Base-by-base conservation (phyloP, 257 asterid genomes). In the Handroanthus guayacan region DNA sequence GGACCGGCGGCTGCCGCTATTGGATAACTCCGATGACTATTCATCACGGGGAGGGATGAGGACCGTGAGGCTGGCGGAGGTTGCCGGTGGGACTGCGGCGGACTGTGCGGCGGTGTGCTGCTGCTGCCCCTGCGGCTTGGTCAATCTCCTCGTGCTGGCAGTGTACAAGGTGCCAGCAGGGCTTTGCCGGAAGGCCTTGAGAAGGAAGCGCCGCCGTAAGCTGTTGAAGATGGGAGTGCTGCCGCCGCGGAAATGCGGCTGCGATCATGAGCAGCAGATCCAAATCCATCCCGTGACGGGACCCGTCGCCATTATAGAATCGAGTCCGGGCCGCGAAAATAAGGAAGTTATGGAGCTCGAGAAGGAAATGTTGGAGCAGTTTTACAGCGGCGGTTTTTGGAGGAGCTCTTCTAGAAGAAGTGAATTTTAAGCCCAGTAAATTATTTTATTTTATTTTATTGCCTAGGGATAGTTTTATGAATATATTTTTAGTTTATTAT, bases 31-130 rank as follows among this genome's bases (percentile, higher is more conserved):
- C 25, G n/a, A 14, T 18, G 86, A 85, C 31, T 37, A 4, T 45
- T 68, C 89, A 16, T 60, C 85, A 44, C 80, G 85, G 43, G 77
- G 84, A 0, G 75, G 82, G 9, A 51, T 58, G 71, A 56, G 78
- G 64, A 58, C 76, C 78, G 77, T 67, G 17, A 67, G 91, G 65
- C 64, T 89, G 52, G 92, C 87, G 45, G 98, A 93, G 85, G 88
- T 91, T 3, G 94, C 86, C 5, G 97, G 98, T 16, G 94, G 93
- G 10, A 91, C 98, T 0, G 62, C 96, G 25, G 98, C 98, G 17
- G 98, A 91, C 65, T 91, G 97, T 78, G 92, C 92, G n/a, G 98
- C 93, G 54, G 84, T 93, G 16, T 87, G 91, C 77, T 93, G 97
- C 78, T 93, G 97, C 79, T 89, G 96, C 47, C 98, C 98, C 0